phyloP scores from a whole-genome alignment of 768 basidiomycete species.

The Pleurotus ostreatus region DNA sequence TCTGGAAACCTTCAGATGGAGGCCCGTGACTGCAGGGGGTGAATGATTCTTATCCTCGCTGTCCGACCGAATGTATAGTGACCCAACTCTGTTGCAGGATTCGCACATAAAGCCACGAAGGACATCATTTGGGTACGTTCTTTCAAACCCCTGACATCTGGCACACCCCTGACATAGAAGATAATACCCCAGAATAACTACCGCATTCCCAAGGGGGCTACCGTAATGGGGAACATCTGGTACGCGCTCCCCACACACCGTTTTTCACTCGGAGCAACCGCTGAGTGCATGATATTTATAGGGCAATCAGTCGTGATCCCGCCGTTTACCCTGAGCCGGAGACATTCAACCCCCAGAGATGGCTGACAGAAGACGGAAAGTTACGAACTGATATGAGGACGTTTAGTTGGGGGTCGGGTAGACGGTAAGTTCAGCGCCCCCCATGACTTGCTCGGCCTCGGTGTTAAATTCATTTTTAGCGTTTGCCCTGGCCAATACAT shows the following conservation, averaged over 20 bases:
- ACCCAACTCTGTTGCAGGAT: constrained; percentile 27
- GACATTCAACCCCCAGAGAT: constrained; percentile 53
- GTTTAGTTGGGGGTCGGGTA: constrained; percentile 55
- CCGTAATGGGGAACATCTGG: constrained; percentile 61
- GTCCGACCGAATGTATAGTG: neutral
- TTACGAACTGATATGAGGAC: constrained; percentile 50
- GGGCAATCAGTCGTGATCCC: constrained; percentile 58
- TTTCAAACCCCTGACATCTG: too few species aligned
- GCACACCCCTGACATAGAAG: too few species aligned
- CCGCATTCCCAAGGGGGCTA: constrained; percentile 52
- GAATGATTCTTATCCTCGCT: constrained; percentile 1
- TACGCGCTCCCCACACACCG: constrained; percentile 14
- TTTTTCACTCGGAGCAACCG: neutral
- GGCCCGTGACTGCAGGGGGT: constrained; percentile 48
- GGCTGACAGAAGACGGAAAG: constrained; percentile 41
- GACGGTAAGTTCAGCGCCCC: constrained; percentile 26
- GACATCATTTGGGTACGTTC: constrained; percentile 59
- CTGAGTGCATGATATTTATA: neutral
- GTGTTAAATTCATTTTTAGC: constrained; percentile 20
- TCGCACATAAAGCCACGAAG: constrained; percentile 59
- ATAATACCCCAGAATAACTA: constrained; percentile 32
- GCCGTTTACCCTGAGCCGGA: constrained; percentile 57
- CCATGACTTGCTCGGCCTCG: neutral
- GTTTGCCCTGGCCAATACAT: constrained; percentile 67
- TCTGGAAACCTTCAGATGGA: constrained; percentile 47